Base-by-base conservation (phyloP, 495 filamentous ascomycete species). In the Penicillium macrosclerotiorum region DNA sequence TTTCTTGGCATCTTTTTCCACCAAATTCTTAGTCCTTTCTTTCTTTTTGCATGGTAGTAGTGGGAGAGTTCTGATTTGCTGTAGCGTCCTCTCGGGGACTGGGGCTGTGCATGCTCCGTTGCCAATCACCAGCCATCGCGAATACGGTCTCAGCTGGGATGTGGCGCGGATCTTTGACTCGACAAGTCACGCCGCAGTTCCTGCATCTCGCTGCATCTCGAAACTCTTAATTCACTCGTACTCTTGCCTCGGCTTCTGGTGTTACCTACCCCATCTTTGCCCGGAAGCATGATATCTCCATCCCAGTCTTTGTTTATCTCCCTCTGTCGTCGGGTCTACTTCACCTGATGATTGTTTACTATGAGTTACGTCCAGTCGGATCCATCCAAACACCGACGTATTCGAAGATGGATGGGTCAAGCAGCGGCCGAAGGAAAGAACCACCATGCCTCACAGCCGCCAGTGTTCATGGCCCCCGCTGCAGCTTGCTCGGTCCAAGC, bases 171-270 rank as follows among this genome's bases (percentile, higher is more conserved):
- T 36, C 34, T 34, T 45, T 17, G 19, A 27, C 25, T 27, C 5
- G 14, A 45, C 20, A 33, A 37, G 24, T 24, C 33, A 23, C 24
- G 11, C 17, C 3, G 14, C 14, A 27, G 32, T 20, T 30, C 42
- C 42, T 45, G 42, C 42, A 45, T 36, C 22, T 4, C 23, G 23
- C 42, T 37, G 42, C 42, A 36, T 45, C 14, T 35, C 13, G 26
- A 27, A 11, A 27, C 5, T 27, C 25, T 45, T 24, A 36, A 20
- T 25, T 26, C 19, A 25, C 12, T 16, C 14, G n/a, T 17, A 16
- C 34, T 18, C 25, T 25, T 16, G 13, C 38, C 38, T 41, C 38
- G 24, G 24, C n/a, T 29, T 9, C 38, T 29, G 16, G 20, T 41
- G 24, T 43, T 23, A 11, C 11, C 25, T 27, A 27, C 25, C 25